Evolutionary conservation across 2,329 filamentous ascomycete species (phyloP).

Genomic region (Penicillium sp.): DNA sequence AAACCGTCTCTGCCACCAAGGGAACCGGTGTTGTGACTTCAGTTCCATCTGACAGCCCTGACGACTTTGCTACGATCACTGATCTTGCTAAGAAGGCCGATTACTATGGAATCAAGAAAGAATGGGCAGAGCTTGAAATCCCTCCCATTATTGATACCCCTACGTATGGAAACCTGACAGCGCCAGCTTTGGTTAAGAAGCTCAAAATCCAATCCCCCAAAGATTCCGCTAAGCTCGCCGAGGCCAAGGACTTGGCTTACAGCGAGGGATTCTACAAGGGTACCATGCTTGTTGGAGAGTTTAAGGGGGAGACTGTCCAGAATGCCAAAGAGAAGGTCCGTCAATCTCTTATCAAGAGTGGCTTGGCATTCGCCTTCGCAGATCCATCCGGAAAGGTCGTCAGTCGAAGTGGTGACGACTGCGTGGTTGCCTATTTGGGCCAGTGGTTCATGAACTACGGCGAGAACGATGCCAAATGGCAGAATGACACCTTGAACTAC

Average conservation of each 20-base stretch:
- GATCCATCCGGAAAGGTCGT: slow-evolving; percentile 90
- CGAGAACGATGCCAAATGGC: slow-evolving; percentile 75
- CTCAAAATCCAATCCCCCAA: slow-evolving; percentile 97
- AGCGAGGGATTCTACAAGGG: slow-evolving; percentile 98
- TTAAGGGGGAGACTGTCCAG: slow-evolving; percentile 81
- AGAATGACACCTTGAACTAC: slow-evolving; percentile 67
- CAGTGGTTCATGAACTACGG: slow-evolving; percentile 99
- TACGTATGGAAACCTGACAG: slow-evolving; percentile 78
- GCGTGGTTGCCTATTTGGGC: slow-evolving; percentile 86
- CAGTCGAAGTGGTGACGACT: slow-evolving; percentile 85
- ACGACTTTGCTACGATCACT: slow-evolving; percentile 84
- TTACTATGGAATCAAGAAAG: slow-evolving; percentile 92
- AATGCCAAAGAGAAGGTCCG: slow-evolving; percentile 81
- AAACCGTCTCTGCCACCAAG: slow-evolving; percentile 84
- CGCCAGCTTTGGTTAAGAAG: slow-evolving; percentile 78
- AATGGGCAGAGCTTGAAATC: slow-evolving; percentile 91
- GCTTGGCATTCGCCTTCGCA: slow-evolving; percentile 83
- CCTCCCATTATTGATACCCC: slow-evolving; percentile 86
- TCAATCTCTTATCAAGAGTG: slow-evolving; percentile 69
- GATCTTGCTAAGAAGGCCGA: slow-evolving; percentile 94
- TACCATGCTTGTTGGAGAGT: slow-evolving; percentile 80
- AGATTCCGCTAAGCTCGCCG: slow-evolving; percentile 81
- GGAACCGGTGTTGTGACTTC: slow-evolving; percentile 95
- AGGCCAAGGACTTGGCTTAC: slow-evolving; percentile 95
- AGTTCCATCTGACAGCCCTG: slow-evolving; percentile 91